Evolutionary conservation across 2,329 filamentous ascomycete species (phyloP).

Genomic region (Talaromyces verruculosus): DNA sequence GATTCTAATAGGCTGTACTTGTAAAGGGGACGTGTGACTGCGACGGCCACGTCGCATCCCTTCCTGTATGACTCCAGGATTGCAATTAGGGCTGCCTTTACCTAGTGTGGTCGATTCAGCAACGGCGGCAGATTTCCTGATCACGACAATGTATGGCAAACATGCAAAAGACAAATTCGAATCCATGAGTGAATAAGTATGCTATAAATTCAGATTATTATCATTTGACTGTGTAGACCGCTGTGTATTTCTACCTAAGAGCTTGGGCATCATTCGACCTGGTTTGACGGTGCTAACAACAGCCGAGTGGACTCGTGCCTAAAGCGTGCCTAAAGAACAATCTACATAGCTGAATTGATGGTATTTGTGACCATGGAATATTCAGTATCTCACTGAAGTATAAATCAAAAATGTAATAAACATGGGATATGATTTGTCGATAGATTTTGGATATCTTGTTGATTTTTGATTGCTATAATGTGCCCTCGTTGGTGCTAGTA

Average conservation of each 20-base stretch:
- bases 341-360: neutral
- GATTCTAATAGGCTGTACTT: neutral
- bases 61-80: slow-evolving; percentile 11
- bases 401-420: neutral
- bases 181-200: neutral
- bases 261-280: neutral
- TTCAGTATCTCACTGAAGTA: neutral
- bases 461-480: neutral
- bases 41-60: slow-evolving; percentile 12
- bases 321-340: neutral
- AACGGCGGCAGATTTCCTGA: neutral
- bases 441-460: neutral
- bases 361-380: neutral
- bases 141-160: neutral
- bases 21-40: neutral
- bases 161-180: neutral
- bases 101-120: neutral
- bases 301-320: neutral
- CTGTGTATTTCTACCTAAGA: neutral
- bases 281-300: neutral
- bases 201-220: neutral
- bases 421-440: neutral
- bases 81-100: slow-evolving; percentile 10
- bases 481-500: neutral
- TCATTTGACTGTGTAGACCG: neutral